Conservation (phyloP, 2,329 filamentous ascomycete genomes). For the Aureobasidium sp. region DNA sequence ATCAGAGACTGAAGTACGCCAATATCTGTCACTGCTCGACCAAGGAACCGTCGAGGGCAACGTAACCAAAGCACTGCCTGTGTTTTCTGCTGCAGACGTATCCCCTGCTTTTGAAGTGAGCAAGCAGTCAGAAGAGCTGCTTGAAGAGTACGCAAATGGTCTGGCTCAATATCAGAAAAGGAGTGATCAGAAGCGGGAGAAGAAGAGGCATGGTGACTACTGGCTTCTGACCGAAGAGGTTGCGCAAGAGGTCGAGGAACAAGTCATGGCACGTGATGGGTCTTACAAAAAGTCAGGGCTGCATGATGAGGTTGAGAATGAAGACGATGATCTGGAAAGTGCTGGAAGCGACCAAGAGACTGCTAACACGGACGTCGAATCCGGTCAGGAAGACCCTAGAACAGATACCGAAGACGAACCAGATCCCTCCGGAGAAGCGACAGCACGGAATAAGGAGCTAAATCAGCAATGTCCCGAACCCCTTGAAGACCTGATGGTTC, state of each 20-base stretch:
- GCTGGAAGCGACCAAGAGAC: not conserved
- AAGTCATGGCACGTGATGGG: not conserved
- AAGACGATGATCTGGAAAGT: not conserved
- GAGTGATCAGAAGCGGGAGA: constrained; percentile 53
- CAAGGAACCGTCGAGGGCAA: constrained; percentile 35
- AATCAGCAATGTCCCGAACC: not conserved
- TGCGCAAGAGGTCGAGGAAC: constrained; percentile 25
- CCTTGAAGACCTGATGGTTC: constrained; percentile 23
- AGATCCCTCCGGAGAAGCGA: not conserved
- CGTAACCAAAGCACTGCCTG: constrained; percentile 23
- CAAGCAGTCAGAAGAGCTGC: constrained; percentile 51
- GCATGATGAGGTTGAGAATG: not conserved
- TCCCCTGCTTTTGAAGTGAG: constrained; percentile 67
- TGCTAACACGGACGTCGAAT: not conserved
- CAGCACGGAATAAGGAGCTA: not conserved
- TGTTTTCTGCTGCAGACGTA: constrained; percentile 45
- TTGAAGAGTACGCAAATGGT: constrained; percentile 61
- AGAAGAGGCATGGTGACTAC: constrained; percentile 48
- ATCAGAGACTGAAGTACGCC: constrained; percentile 61
- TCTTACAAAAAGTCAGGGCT: not conserved
- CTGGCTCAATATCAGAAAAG: constrained; percentile 56
- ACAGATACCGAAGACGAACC: not conserved
- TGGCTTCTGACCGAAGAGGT: constrained; percentile 53
- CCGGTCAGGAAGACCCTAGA: not conserved
- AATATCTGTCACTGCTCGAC: constrained; percentile 58